Conservation (phyloP, 108 stramenopile genomes). For the Fistulifera pelliculosa region DNA sequence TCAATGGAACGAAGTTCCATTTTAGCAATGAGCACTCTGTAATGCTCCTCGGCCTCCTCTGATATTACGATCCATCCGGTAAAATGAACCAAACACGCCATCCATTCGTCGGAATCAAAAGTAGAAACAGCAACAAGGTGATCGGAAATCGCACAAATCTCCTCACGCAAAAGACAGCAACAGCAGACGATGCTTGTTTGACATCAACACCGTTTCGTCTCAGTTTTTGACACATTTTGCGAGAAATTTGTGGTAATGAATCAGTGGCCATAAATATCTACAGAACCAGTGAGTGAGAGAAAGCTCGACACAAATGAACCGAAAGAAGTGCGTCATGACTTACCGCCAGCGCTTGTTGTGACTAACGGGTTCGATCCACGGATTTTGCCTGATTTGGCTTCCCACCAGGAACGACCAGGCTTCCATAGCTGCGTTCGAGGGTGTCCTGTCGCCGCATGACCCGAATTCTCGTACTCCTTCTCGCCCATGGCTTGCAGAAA, state of each 20-base stretch:
- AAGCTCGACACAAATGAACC: neutral
- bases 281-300: slow-evolving; percentile 11
- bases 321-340: slow-evolving; percentile 21
- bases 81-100: slow-evolving; percentile 56
- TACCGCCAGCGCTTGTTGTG: slow-evolving; percentile 88
- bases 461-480: slow-evolving; percentile 47
- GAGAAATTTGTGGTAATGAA: slow-evolving; percentile 88
- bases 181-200: slow-evolving; percentile 61
- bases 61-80: slow-evolving; percentile 58
- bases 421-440: slow-evolving; percentile 85
- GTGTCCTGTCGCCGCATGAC: slow-evolving; percentile 15
- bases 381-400: slow-evolving; percentile 88
- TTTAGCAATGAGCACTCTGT: slow-evolving; percentile 34
- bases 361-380: slow-evolving; percentile 82
- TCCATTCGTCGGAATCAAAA: slow-evolving; percentile 81
- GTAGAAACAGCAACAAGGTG: slow-evolving; percentile 74
- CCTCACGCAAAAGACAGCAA: slow-evolving; percentile 77
- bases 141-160: slow-evolving; percentile 82
- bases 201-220: slow-evolving; percentile 83
- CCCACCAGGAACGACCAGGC: slow-evolving; percentile 85
- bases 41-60: slow-evolving; percentile 22
- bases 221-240: slow-evolving; percentile 87
- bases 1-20: slow-evolving; percentile 41
- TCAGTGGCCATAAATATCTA: slow-evolving; percentile 86
- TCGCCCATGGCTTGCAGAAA: slow-evolving; percentile 85